Percentiles rank a stretch among this genome's conserved stretches.
These are phyloP conservation scores for Bisporella sp. DNA, from an alignment of 2,329 filamentous ascomycete species.

Conservation along the genomic window DNA sequence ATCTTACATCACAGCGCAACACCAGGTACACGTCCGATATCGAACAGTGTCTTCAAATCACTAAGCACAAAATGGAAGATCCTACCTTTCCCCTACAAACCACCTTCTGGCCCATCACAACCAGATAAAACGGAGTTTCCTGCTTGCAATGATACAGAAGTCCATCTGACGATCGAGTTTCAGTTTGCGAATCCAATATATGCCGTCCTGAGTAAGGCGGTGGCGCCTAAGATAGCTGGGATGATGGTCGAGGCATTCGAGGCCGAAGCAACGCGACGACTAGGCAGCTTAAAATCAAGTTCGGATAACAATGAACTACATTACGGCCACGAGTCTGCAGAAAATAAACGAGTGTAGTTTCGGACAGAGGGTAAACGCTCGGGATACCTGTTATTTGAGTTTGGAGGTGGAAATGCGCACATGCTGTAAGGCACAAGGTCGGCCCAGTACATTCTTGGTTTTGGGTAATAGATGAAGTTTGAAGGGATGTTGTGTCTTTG, in stretches of 20 bases:
- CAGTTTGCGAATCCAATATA: conserved; percentile 87
- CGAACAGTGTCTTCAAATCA: conserved; percentile 55
- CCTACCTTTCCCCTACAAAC: conserved; percentile 40
- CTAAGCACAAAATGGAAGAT: conserved; percentile 66
- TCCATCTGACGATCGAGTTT: conserved; percentile 71
- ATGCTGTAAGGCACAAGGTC: no score
- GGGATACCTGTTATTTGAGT: no score
- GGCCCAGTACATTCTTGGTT: no score
- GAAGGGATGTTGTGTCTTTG: no score
- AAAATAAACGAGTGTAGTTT: no score
- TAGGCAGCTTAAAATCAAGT: conserved; percentile 22
- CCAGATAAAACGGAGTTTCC: conserved; percentile 19
- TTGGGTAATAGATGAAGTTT: no score
- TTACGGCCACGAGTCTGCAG: no score
- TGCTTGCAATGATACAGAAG: conserved; percentile 53
- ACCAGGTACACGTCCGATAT: conserved; percentile 30
- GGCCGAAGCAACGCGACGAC: conserved; percentile 59
- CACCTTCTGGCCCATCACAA: conserved; percentile 30
- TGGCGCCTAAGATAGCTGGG: conserved; percentile 76
- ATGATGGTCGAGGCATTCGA: conserved; percentile 95
- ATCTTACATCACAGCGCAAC: conserved; percentile 34
- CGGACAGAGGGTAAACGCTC: no score
- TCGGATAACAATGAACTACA: no score
- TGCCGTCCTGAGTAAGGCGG: conserved; percentile 69
- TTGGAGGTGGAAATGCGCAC: no score